These are phyloP conservation scores for Tylopilus balloui DNA, from an alignment of 768 basidiomycete genomes.

Conservation along the genomic window DNA sequence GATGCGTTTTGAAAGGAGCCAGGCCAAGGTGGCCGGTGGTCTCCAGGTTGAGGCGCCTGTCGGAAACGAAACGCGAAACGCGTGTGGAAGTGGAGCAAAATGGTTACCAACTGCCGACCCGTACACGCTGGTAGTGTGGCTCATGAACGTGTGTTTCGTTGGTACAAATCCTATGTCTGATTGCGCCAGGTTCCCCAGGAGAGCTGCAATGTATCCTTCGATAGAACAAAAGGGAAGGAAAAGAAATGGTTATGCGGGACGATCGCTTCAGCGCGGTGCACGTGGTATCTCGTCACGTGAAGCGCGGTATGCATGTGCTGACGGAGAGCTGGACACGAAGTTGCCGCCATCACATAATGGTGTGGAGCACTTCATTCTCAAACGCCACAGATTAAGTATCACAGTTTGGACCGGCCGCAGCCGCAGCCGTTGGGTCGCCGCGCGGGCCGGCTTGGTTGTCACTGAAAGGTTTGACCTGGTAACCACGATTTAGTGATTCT, in stretches of 20 bases:
- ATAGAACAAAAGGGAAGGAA: not conserved
- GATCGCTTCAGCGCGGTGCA: too few relatives aligned
- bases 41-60: not conserved
- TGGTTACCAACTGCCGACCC: not conserved
- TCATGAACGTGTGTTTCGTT: not conserved
- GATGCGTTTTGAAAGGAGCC: too few relatives aligned
- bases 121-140: not conserved
- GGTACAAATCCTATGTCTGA: not conserved
- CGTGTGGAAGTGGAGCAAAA: not conserved
- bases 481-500: not conserved
- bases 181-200: not conserved
- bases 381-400: not conserved
- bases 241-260: too few relatives aligned
- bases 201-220: not conserved
- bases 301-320: not conserved
- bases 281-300: not conserved
- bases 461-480: not conserved
- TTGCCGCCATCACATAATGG: not conserved
- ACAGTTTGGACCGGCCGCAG: conserved; percentile 1
- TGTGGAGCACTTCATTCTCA: not conserved
- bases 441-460: not conserved
- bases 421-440: not conserved
- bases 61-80: not conserved
- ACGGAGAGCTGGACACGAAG: not conserved
- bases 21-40: too few relatives aligned